These are phyloP conservation scores for Aspergillus uvarum DNA, from an alignment of 2,329 filamentous ascomycete species.

Conservation along the genomic window DNA sequence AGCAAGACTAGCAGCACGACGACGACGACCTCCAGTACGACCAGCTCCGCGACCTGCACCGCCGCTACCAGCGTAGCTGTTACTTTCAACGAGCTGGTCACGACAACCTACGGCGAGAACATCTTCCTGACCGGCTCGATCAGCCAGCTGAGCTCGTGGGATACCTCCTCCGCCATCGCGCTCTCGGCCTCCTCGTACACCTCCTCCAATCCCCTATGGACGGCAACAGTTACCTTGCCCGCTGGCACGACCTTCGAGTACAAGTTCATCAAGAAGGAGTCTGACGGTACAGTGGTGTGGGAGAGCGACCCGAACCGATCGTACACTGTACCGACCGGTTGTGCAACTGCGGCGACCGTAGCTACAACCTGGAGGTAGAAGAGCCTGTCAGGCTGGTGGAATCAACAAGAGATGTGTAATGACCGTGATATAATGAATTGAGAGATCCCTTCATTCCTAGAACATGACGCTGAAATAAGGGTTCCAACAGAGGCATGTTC, in stretches of 20 bases:
- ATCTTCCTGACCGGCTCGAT: slow-evolving; percentile 65
- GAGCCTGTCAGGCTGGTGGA: too few species aligned
- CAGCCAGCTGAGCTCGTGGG: slow-evolving; percentile 63
- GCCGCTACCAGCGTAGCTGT: slow-evolving; percentile 53
- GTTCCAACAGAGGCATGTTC: too few species aligned
- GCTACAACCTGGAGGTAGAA: background rate
- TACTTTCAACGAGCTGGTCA: slow-evolving; percentile 60
- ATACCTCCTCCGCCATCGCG: slow-evolving; percentile 53
- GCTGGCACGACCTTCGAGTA: slow-evolving; percentile 61
- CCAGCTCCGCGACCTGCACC: slow-evolving; percentile 16
- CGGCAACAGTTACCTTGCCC: slow-evolving; percentile 53
- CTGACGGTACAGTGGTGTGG: slow-evolving; percentile 60
- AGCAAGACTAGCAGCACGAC: slow-evolving; percentile 10
- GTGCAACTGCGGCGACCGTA: slow-evolving; percentile 18
- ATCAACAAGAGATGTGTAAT: too few species aligned
- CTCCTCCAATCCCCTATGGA: slow-evolving; percentile 61
- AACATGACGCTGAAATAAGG: too few species aligned
- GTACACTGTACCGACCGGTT: slow-evolving; percentile 43
- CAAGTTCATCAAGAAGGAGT: slow-evolving; percentile 64
- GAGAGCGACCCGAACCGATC: slow-evolving; percentile 56
- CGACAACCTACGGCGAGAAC: slow-evolving; percentile 62
- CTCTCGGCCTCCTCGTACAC: slow-evolving; percentile 63
- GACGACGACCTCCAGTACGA: slow-evolving; percentile 11
- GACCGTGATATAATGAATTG: too few species aligned
- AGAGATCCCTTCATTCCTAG: too few species aligned